phyloP scores from a whole-genome alignment of 257 asterid genomes.

The Gentiana macrophylla region DNA sequence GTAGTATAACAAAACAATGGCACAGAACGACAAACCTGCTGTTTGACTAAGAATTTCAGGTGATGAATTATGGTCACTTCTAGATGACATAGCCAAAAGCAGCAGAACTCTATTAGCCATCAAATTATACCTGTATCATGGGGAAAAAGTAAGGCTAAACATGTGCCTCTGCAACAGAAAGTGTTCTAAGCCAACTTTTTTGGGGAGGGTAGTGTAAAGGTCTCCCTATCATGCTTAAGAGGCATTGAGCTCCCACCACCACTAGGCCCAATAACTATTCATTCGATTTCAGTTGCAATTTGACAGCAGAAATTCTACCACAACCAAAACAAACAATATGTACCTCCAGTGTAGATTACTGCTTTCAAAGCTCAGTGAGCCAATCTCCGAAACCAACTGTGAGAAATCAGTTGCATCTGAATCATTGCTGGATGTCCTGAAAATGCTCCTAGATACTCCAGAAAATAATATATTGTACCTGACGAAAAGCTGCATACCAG shows the following conservation, averaged over 20 bases:
- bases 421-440: constrained; percentile 28
- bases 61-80: constrained; percentile 60
- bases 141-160: constrained; percentile 8
- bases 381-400: constrained; percentile 72
- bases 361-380: constrained; percentile 75
- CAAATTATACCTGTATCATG: constrained; percentile 77
- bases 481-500: constrained; percentile 70
- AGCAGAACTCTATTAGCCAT: constrained; percentile 97
- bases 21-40: constrained; percentile 47
- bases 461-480: constrained; percentile 82
- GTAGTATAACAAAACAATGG: background rate
- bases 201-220: no score
- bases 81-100: constrained; percentile 84
- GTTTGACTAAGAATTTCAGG: constrained; percentile 59
- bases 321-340: constrained; percentile 1
- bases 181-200: background rate
- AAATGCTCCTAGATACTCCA: constrained; percentile 80
- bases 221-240: no score
- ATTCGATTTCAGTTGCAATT: no score
- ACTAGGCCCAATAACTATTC: no score
- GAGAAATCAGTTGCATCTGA: constrained; percentile 64
- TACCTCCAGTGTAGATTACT: constrained; percentile 97
- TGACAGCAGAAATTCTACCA: no score
- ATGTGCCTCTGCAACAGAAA: constrained; percentile 1
- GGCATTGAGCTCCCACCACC: no score